Evolutionary conservation across 768 basidiomycete species (phyloP).

Genomic region (Mycena galericulata): DNA sequence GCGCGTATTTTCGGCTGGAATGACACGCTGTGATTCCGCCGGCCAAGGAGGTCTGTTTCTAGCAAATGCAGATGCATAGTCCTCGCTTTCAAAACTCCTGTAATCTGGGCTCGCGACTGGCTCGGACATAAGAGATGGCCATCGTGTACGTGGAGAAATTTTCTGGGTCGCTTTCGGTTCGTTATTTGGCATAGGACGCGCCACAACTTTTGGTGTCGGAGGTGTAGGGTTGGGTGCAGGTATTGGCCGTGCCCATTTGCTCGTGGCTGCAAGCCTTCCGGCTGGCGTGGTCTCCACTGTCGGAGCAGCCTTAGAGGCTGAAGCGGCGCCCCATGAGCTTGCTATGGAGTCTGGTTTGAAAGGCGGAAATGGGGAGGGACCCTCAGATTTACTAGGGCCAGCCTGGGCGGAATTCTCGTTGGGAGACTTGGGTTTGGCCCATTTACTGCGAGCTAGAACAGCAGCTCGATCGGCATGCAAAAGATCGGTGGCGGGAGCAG

Average conservation of each 20-base stretch:
- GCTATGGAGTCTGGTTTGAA: not conserved
- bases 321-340: not conserved
- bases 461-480: constrained; percentile 16
- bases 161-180: not conserved
- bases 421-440: constrained; percentile 22
- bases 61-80: too few species aligned
- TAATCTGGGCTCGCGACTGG: not conserved
- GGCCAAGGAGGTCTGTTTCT: not conserved
- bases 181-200: not conserved
- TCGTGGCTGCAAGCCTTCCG: constrained; percentile 6
- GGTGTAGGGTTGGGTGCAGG: constrained; percentile 1
- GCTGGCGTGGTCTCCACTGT: not conserved
- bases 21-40: not conserved
- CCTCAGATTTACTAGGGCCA: constrained; percentile 20
- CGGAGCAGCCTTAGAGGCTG: not conserved
- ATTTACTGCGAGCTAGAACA: constrained; percentile 30
- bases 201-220: not conserved
- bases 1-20: not conserved
- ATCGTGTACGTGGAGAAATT: constrained; percentile 8
- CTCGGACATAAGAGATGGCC: constrained; percentile 14
- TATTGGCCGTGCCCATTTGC: constrained; percentile 22
- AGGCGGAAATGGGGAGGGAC: too few species aligned
- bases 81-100: not conserved
- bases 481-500: not conserved
- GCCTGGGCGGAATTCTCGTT: not conserved